phyloP scores from a whole-genome alignment of 1,139 yeast genomes.

The Candida glucosophila region DNA sequence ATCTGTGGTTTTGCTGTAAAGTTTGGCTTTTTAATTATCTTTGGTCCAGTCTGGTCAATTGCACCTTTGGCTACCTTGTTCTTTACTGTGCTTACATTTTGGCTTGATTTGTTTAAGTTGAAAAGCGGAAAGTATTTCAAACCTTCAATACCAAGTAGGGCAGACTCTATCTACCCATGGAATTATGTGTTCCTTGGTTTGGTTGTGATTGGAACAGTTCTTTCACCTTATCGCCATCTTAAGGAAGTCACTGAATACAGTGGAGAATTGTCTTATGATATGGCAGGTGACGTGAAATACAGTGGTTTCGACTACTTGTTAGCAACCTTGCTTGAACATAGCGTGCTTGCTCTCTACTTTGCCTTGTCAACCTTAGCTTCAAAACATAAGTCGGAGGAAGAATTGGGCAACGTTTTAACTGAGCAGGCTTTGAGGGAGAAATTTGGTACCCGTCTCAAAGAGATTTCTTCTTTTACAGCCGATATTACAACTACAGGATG shows the following conservation, averaged over 20 bases:
- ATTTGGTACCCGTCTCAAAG: too few relatives aligned
- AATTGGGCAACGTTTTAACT: too few relatives aligned
- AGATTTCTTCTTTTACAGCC: too few relatives aligned
- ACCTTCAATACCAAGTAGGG: slow-evolving; percentile 61
- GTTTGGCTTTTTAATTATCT: slow-evolving; percentile 74
- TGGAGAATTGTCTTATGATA: slow-evolving; percentile 33
- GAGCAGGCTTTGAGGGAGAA: too few relatives aligned
- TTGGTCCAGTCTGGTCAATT: slow-evolving; percentile 89
- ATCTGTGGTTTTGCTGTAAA: slow-evolving; percentile 67
- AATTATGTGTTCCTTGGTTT: slow-evolving; percentile 51
- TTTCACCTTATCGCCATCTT: slow-evolving; percentile 62
- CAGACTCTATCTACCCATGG: slow-evolving; percentile 76
- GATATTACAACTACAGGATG: too few relatives aligned
- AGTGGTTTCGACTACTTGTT: too few relatives aligned
- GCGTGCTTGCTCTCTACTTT: too few relatives aligned
- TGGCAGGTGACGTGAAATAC: too few relatives aligned
- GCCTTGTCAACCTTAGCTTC: too few relatives aligned
- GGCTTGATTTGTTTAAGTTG: slow-evolving; percentile 40
- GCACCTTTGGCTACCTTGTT: slow-evolving; percentile 65
- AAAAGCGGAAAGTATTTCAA: slow-evolving; percentile 46
- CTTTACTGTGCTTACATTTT: slow-evolving; percentile 44
- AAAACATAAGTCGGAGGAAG: too few relatives aligned
- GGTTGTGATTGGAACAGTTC: slow-evolving; percentile 68
- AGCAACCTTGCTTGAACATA: too few relatives aligned
- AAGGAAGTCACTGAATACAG: slow-evolving; percentile 32